Base-by-base conservation (phyloP, 768 basidiomycete genomes). In the Tulasnella sp. region DNA sequence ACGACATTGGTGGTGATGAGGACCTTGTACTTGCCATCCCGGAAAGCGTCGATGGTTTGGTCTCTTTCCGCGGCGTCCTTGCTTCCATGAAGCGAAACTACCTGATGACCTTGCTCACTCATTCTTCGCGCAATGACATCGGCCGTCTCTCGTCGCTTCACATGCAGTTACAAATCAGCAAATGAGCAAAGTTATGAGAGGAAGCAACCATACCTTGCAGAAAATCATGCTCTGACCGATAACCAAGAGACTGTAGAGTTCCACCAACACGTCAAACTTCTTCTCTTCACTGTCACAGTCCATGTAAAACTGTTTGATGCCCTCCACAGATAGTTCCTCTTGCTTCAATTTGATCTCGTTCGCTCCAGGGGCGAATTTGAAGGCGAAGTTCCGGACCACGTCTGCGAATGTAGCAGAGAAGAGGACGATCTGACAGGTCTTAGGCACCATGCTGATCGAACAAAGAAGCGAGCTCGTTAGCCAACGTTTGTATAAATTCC, bases 161-260 rank as follows among this genome's bases (percentile, higher is more conserved):
- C 3, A 26, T 12, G 64, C 9, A 63, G 29, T 34, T 1, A 29
- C 5, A 41, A 14, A 40, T 52, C 35, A 37, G 34, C 19, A 71
- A 32, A 17, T 39, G 72, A 9, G 14, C 16, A 69, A 41, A 17
- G 35, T 22, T 17, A 39, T n/a, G 5, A 35, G 16, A 19, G 19
- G 22, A 32, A 59, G 52, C 1, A 35, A 71, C 81, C 87, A 68
- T 59, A 93, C 95, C 81, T 92, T 89, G 80, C 94, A 95, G 82
- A 99, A 99, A 76, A 99, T 98, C 79, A 99, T 99, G 79, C 93
- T 95, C 80, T 98, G 97, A 0, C 97, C 97, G 71, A 99, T 90
- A 1, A 95, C 96, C 79, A 99, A 83, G 40, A 97, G 83, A 72
- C 87, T 86, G 80, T 99, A 99, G 22, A 99, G 82, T 68, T 88